A percentile compares a stretch with the other conserved stretches of the same genome.
phyloP scores from a whole-genome alignment of 1,139 yeast species.

The Geotrichum cucujoidarum region DNA sequence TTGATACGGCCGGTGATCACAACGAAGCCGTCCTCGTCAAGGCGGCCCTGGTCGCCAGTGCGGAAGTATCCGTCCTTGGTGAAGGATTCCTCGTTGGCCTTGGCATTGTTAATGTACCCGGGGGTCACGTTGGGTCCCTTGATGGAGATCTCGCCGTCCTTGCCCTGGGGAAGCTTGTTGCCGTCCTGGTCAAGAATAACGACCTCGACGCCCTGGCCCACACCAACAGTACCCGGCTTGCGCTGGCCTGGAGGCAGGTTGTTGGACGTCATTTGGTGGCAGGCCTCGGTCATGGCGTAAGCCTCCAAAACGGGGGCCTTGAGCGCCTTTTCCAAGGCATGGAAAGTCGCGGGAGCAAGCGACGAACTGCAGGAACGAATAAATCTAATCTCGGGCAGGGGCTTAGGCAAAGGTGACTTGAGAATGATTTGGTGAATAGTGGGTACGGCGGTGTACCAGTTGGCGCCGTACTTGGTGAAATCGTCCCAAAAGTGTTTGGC shows the following conservation, averaged over 20 bases:
- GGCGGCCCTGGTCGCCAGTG: slow-evolving; percentile 66
- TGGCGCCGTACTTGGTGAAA: slow-evolving; percentile 46
- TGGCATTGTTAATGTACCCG: slow-evolving; percentile 64
- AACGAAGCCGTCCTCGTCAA: slow-evolving; percentile 55
- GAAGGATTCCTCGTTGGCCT: slow-evolving; percentile 62
- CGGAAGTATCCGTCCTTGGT: slow-evolving; percentile 55
- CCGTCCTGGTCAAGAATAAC: slow-evolving; percentile 50
- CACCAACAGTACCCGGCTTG: slow-evolving; percentile 66
- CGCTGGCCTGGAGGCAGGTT: slow-evolving; percentile 58
- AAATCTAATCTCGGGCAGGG: slow-evolving; percentile 52
- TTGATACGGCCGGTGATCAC: slow-evolving; percentile 60
- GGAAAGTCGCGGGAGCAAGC: slow-evolving; percentile 57
- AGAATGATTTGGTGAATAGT: slow-evolving; percentile 63
- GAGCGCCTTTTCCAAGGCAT: slow-evolving; percentile 49
- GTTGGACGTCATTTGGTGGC: slow-evolving; percentile 69
- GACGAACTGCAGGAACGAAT: slow-evolving; percentile 66
- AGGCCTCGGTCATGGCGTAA: slow-evolving; percentile 74
- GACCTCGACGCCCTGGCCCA: slow-evolving; percentile 62
- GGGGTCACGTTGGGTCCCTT: slow-evolving; percentile 61
- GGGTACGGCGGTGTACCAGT: slow-evolving; percentile 72
- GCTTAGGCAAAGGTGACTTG: slow-evolving; percentile 46
- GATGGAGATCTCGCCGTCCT: slow-evolving; percentile 61
- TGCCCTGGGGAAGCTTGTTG: slow-evolving; percentile 44
- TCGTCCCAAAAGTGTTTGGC: slow-evolving; percentile 57
- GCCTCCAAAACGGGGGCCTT: slow-evolving; percentile 66